Evolutionary conservation across 345 rosid species (phyloP), one percentile per base, ranked within the genome.

Genomic region (Hibiscus trionum): DNA sequence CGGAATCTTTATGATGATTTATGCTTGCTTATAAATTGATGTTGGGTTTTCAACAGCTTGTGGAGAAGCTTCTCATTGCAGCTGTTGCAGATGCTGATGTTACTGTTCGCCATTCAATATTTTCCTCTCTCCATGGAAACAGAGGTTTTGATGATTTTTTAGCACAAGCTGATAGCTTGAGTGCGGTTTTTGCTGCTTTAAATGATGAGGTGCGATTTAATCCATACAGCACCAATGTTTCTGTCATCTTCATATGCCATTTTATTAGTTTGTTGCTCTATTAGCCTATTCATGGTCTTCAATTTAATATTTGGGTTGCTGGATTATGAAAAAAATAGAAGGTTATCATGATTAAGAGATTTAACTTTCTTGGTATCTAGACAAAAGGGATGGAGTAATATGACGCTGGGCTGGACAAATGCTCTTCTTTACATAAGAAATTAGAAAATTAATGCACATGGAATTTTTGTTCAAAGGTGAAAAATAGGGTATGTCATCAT

Each of bases 71-170:
- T 84, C 97, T 96, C 75, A 90, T 91, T 73, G 87, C 93, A 46
- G 97, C 98, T 56, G 93, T 96, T 77, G 96, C 93, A 14, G 99
- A 96, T 84, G 97, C 98, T 77, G 98, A 96, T 79, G 97, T 96
- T 53, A 82, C 86, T 55, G 99, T 96, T 77, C 94, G 99, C 61
- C 87, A 83, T 81, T 91, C 99, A 16, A 91, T 96, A 74, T 96
- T 96, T 74, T 83, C 83, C 72, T 94, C 89, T 71, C 86, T 96
- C 56, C 84, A 86, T 80, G 82, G 80, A 59, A 91, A 96, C 81
- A 84, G 86, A 71, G 94, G 97, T 66, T 91, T 91, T 79, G 99
- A 96, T 85, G 98, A 88, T 74, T 96, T 84, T 80, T 77, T 96
- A 79, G 98, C 97, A 16, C 99, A 96, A 81, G 99, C 99, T 74